These are phyloP conservation scores for Bolboschoenus planiculmis DNA, from an alignment of 176 grass and related monocot species.

Conservation along the genomic window DNA sequence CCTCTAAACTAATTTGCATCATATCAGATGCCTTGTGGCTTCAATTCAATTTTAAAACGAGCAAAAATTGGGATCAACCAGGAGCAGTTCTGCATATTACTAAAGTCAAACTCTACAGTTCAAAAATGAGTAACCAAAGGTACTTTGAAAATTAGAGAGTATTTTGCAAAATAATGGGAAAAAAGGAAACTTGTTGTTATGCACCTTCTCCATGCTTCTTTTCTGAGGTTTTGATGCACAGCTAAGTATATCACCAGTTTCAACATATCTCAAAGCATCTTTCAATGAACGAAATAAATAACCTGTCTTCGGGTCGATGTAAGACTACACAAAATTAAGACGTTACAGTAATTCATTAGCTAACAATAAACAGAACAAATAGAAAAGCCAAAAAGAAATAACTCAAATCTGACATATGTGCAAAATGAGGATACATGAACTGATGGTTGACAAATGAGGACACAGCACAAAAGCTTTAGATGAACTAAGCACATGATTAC, in stretches of 20 bases:
- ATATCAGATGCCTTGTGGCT: background rate
- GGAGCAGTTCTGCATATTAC: background rate
- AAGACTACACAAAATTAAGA: constrained; percentile 19
- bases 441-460: background rate
- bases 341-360: background rate
- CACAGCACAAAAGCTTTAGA: background rate
- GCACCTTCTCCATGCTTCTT: constrained; percentile 13
- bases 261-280: constrained; percentile 16
- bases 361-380: background rate
- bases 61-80: background rate
- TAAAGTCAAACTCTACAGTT: background rate
- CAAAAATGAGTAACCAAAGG: background rate
- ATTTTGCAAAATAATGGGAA: background rate
- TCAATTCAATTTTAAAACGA: background rate
- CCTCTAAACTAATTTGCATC: background rate
- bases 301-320: background rate
- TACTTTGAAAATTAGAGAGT: background rate
- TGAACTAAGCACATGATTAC: background rate
- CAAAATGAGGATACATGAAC: background rate
- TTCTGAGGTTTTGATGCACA: background rate
- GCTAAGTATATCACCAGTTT: background rate
- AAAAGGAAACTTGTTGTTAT: background rate
- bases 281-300: constrained; percentile 18
- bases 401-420: background rate
- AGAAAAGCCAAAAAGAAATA: background rate